A percentile compares a stretch with the other conserved stretches of the same genome.
phyloP scores from a whole-genome alignment of 2,329 filamentous ascomycete species.

The Epichloe sp. region DNA sequence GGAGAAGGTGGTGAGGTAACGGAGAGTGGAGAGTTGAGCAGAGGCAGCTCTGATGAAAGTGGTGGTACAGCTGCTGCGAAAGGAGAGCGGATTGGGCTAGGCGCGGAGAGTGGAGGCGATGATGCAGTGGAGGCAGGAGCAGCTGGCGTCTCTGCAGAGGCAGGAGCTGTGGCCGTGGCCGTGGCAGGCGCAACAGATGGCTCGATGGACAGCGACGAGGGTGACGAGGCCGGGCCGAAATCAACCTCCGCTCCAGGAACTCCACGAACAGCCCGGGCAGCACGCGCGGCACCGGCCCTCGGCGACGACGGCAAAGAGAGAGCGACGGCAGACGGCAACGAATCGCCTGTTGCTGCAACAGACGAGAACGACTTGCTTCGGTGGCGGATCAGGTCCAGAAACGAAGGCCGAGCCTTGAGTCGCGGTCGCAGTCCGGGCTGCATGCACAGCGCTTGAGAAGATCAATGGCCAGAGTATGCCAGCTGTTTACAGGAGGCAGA shows the following conservation, averaged over 20 bases:
- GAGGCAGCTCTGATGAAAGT: conserved; percentile 19
- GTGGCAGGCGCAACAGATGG: not conserved
- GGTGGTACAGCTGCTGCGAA: conserved; percentile 10
- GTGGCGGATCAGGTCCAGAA: conserved; percentile 36
- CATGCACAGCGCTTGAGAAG: conserved; percentile 25
- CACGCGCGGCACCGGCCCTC: not conserved
- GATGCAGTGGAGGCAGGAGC: conserved; percentile 17
- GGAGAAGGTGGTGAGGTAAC: conserved; percentile 8
- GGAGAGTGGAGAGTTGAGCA: conserved; percentile 29
- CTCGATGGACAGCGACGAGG: not conserved
- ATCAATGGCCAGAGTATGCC: not conserved
- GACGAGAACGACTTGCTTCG: conserved; percentile 14
- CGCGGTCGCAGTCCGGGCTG: conserved; percentile 36
- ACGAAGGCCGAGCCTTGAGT: conserved; percentile 38
- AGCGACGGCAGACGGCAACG: not conserved
- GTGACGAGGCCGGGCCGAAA: not conserved
- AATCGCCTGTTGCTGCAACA: not conserved
- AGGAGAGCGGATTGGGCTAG: conserved; percentile 3
- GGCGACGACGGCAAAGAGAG: conserved; percentile 4
- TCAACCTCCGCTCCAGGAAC: not conserved
- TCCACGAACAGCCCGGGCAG: not conserved
- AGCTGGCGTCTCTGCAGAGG: not conserved
- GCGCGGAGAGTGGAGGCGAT: conserved; percentile 17
- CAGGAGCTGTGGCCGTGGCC: not conserved
- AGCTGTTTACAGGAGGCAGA: not conserved